Evolutionary conservation across 306 rosid species (phyloP), one percentile per base, ranked within the genome.

Genomic region (Inga leiocalycina): DNA sequence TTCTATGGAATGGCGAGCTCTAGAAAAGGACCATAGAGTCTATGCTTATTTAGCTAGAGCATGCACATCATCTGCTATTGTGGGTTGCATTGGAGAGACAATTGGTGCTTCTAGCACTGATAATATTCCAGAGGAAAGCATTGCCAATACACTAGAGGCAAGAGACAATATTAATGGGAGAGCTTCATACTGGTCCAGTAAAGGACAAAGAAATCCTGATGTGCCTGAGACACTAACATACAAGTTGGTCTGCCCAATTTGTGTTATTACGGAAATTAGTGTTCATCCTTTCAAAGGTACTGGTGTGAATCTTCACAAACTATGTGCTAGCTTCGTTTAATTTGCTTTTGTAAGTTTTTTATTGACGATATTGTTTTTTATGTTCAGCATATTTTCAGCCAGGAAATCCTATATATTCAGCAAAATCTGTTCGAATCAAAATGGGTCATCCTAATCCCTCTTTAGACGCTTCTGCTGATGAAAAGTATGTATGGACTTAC

Each of bases 51-150:
- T 96, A 51, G 88, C 89, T 52, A 85, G 67, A 84, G 81, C 81
- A 32, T 80, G 68, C 76, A 68, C 72, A 62, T 74, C 92, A 74
- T 83, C 76, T 66, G 67, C 17, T 73, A 22, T 20, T 66, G 79
- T 44, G 79, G 74, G 87, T 86, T 93, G 97, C 91, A 87, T 91
- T 85, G 65, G 24, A 20, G 72, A 59, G 76, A 89, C 97, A 51
- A 74, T 93, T 62, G 44, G 84, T 76, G 99, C 99, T 54, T 96
- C 99, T 70, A 96, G 99, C 92, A 96, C 98, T 32, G 99, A 96
- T 84, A 92, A 96, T 86, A 70, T 69, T 57, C 99, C 97, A 15
- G 83, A 66, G 65, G 99, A 96, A 88, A 92, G 97, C 86, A 90
- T 96, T 79, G 77, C 22, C 32, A 84, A 96, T 88, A 94, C 99